Conservation (phyloP, 106 monocot genomes). For the Hemerocallis citrina region DNA sequence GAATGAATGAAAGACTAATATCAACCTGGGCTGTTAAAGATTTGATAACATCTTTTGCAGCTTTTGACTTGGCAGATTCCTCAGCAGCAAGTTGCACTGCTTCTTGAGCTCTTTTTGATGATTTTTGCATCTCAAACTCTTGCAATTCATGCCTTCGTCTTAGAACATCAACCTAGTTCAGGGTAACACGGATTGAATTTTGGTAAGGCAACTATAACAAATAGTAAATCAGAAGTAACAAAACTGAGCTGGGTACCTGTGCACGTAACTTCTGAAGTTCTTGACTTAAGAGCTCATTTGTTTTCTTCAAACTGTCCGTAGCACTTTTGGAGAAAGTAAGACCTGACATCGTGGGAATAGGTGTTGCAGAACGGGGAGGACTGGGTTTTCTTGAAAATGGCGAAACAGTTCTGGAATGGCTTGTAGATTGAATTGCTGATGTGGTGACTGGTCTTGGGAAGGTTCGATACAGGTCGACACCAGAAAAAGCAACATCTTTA, state of each 20-base stretch:
- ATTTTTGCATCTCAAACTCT: conserved; percentile 62
- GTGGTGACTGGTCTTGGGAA: conserved; percentile 24
- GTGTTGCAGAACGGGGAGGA: conserved; percentile 70
- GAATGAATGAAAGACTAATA: no score
- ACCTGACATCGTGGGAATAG: conserved; percentile 53
- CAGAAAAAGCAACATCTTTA: conserved; percentile 42
- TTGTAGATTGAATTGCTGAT: conserved; percentile 39
- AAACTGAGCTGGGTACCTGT: conserved; percentile 34
- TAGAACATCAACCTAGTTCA: conserved; percentile 56
- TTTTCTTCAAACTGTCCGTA: conserved; percentile 52
- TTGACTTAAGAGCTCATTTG: conserved; percentile 74
- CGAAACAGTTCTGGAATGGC: conserved; percentile 70
- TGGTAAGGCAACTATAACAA: conserved; percentile 1
- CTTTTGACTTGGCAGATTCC: conserved; percentile 79
- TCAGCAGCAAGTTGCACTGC: conserved; percentile 51
- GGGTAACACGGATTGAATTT: no score
- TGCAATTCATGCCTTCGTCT: conserved; percentile 46
- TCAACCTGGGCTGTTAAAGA: conserved; percentile 69
- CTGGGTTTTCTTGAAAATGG: conserved; percentile 76
- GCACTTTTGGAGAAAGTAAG: conserved; percentile 69
- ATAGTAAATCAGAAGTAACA: no score
- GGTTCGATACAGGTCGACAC: conserved; percentile 25
- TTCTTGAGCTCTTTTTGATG: conserved; percentile 49
- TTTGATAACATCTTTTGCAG: conserved; percentile 89
- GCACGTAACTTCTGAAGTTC: conserved; percentile 62